phyloP scores from a whole-genome alignment of 2,329 filamentous ascomycete species.

The Aspergillus cejpii region DNA sequence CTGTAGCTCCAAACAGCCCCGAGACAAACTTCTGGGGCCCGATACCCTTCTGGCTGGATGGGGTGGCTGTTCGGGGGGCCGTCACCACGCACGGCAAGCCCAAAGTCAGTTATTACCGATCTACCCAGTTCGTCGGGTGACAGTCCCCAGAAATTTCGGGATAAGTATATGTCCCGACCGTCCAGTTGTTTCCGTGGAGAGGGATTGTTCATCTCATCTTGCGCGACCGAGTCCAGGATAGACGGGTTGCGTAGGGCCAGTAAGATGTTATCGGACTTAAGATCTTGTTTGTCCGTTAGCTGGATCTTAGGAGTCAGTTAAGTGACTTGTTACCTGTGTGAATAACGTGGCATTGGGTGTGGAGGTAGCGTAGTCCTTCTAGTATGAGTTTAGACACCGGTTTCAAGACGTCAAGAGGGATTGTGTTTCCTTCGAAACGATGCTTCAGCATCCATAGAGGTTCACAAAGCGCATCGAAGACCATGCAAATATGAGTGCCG shows the following conservation, averaged over 20 bases:
- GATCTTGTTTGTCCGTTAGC: conserved; percentile 23
- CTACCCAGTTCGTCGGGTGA: conserved; percentile 14
- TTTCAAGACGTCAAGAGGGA: conserved; percentile 27
- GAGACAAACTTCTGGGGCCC: conserved; percentile 30
- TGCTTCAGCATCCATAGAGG: conserved; percentile 29
- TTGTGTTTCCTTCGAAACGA: conserved; percentile 20
- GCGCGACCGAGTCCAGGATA: conserved; percentile 21
- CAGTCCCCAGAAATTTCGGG: conserved; percentile 23
- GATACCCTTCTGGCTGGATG: conserved; percentile 37
- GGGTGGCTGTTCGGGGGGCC: conserved; percentile 33
- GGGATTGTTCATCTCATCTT: conserved; percentile 21
- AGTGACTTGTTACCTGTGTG: conserved; percentile 32
- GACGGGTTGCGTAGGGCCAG: conserved; percentile 23
- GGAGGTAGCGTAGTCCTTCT: conserved; percentile 37
- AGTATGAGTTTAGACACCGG: conserved; percentile 30
- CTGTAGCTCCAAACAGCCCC: conserved; percentile 25
- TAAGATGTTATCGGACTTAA: conserved; percentile 39
- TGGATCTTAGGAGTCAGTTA: conserved; percentile 3
- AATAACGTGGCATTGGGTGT: conserved; percentile 35
- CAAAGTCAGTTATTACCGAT: conserved; percentile 27
- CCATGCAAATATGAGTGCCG: conserved; percentile 32
- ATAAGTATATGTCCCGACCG: conserved; percentile 27
- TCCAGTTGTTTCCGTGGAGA: conserved; percentile 23
- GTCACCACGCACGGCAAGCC: conserved; percentile 22
- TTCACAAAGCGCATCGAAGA: conserved; percentile 33